Percentiles rank a stretch among this genome's conserved stretches.
phyloP scores from a whole-genome alignment of 768 basidiomycete species.

The Auriscalpium orientale region DNA sequence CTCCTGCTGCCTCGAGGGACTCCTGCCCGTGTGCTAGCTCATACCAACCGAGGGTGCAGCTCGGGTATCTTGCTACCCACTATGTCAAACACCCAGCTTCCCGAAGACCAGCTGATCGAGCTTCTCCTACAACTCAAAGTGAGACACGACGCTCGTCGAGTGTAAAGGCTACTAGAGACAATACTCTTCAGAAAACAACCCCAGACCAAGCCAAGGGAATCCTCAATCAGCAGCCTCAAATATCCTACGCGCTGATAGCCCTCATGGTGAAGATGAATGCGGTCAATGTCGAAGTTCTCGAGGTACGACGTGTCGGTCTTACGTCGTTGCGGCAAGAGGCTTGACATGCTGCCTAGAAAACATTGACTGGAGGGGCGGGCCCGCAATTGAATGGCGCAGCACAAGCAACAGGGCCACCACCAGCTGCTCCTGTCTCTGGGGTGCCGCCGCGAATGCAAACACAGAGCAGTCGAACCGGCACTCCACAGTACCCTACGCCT shows the following conservation, averaged over 20 bases:
- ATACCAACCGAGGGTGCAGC: too few species aligned
- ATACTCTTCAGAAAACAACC: slow-evolving; percentile 54
- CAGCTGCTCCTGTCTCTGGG: neutral
- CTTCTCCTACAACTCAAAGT: slow-evolving; percentile 71
- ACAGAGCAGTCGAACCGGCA: neutral
- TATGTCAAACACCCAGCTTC: slow-evolving; percentile 47
- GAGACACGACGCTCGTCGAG: neutral
- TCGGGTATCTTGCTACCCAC: neutral
- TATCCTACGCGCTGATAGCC: slow-evolving; percentile 68
- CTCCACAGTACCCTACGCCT: neutral
- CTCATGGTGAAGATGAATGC: slow-evolving; percentile 76
- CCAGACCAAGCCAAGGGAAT: slow-evolving; percentile 62
- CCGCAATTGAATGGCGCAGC: neutral
- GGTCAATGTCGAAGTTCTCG: slow-evolving; percentile 66
- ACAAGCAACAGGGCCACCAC: neutral
- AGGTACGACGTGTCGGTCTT: slow-evolving; percentile 34
- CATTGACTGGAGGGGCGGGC: neutral
- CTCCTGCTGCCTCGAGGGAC: too few species aligned
- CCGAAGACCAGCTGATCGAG: slow-evolving; percentile 64
- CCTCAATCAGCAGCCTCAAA: slow-evolving; percentile 64
- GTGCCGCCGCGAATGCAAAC: neutral
- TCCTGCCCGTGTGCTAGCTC: too few species aligned
- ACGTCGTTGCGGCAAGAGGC: neutral
- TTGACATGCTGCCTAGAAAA: neutral
- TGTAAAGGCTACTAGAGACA: neutral